Percentiles rank a stretch among this genome's conserved stretches.
Conservation (phyloP, 257 asterid genomes). For the Salvia splendens region DNA sequence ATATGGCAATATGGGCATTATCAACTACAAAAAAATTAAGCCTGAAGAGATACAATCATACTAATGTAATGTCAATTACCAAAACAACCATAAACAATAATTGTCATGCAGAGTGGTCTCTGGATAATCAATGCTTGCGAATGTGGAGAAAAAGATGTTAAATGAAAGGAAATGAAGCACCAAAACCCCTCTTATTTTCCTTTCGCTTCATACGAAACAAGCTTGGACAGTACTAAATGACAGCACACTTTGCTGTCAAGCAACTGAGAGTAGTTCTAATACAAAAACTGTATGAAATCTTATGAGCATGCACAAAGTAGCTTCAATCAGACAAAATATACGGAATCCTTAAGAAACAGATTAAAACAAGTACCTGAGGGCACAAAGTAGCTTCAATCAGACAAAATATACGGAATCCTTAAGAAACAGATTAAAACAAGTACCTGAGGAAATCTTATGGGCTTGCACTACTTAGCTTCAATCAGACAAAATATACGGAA, state of each 20-base stretch:
- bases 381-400: too few relatives aligned
- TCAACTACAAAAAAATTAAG: not conserved
- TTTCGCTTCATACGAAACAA: not conserved
- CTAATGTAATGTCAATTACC: not conserved
- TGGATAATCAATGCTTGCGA: not conserved
- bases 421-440: too few relatives aligned
- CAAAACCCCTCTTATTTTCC: not conserved
- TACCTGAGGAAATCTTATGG: too few relatives aligned
- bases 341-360: too few relatives aligned
- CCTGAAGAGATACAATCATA: not conserved
- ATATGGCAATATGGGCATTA: not conserved
- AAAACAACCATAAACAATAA: not conserved
- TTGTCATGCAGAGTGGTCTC: conserved; percentile 19
- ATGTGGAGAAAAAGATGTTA: not conserved
- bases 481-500: conserved; percentile 15
- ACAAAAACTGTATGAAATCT: conserved; percentile 16
- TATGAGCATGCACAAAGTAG: not conserved
- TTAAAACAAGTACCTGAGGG: too few relatives aligned
- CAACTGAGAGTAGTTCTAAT: not conserved
- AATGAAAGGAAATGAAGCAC: not conserved
- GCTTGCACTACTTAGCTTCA: conserved; percentile 23
- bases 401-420: too few relatives aligned
- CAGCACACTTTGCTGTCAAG: not conserved
- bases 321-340: too few relatives aligned
- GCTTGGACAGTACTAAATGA: not conserved